These are phyloP conservation scores for Aspergillus diversus DNA, from an alignment of 495 filamentous ascomycete species.

Conservation along the genomic window DNA sequence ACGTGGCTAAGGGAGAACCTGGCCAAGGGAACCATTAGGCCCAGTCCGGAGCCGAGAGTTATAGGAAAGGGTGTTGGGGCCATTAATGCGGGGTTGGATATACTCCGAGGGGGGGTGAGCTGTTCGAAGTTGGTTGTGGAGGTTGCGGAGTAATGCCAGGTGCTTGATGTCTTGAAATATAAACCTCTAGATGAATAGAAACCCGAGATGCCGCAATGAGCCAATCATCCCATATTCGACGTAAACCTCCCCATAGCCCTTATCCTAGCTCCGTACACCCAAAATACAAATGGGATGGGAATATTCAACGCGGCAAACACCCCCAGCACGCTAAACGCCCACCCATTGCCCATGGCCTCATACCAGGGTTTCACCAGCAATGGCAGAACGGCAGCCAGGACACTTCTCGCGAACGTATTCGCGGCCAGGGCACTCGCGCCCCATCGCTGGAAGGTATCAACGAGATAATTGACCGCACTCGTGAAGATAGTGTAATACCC, in stretches of 20 bases:
- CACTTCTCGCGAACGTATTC: constrained; percentile 3
- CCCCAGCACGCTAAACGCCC: constrained; percentile 12
- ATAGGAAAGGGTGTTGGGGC: constrained; percentile 48
- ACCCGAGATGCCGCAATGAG: too few relatives aligned
- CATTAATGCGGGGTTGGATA: constrained; percentile 49
- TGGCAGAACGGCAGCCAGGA: constrained; percentile 7
- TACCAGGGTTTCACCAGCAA: constrained; percentile 9
- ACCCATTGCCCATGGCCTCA: constrained; percentile 7
- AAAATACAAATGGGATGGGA: constrained; percentile 13
- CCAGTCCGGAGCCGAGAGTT: constrained; percentile 48
- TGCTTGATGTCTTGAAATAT: too few relatives aligned
- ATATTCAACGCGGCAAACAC: constrained; percentile 7
- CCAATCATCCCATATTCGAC: constrained; percentile 8
- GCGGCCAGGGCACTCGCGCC: constrained; percentile 9
- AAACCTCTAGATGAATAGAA: background rate
- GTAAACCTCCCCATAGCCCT: constrained; percentile 9
- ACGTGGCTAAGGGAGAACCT: constrained; percentile 47
- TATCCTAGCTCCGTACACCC: background rate
- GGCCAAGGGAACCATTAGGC: constrained; percentile 42
- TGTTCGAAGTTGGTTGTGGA: constrained; percentile 53
- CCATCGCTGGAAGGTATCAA: constrained; percentile 24
- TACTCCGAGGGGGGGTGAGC: constrained; percentile 47
- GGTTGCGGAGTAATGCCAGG: constrained; percentile 32
- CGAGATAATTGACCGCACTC: constrained; percentile 26
- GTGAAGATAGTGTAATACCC: constrained; percentile 49